Base-by-base conservation (phyloP, 2,329 filamentous ascomycete genomes). In the Fusarium veterinarium region DNA sequence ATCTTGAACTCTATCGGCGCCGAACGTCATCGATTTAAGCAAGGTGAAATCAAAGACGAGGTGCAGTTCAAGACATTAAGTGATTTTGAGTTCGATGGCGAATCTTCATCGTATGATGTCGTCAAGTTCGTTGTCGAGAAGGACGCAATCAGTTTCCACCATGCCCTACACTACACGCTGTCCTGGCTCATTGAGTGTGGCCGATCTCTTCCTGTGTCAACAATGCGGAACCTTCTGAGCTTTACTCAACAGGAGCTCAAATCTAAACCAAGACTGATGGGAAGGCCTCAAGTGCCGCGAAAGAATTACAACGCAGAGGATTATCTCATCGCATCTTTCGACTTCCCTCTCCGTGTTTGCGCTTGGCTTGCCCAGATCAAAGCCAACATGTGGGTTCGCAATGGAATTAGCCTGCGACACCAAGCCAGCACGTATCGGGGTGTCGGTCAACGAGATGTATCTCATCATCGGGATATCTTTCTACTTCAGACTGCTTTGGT, bases 361-460 rank as follows among this genome's bases (percentile, higher is more conserved):
- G 95, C 94, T 25, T 99, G 96, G 96, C 86, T 99, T 37, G 93
- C 96, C 10, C 97, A 99, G 84, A 98, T 99, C 91, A 97, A 97
- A 81, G 95, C 95, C 23, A 94, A 95, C 57, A 97, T 98, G 91
- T 99, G 97, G 96, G 95, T 99, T 71, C 91, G 96, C 62, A 99
- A 99, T 79, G 96, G 96, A 5, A 94, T 99, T 79, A 98, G 95
- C 77, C 88, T 99, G 57, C 91, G 95, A 42, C 96, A 99, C 80
- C 96, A 99, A 82, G 96, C 97, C 80, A 93, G 93, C 58, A 96
- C 95, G 23, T 99, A 99, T 80, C 91, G 95, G 20, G 95, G 94
- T 44, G 94, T 98, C 19, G 90, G 91, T 16, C 94, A 97, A 77
- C 89, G 96, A 73, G 96, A 99, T 81, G 93, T 98, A 25, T 95